Evolutionary conservation across 2,329 filamentous ascomycete species (phyloP).

Genomic region (Xylaria sp.): DNA sequence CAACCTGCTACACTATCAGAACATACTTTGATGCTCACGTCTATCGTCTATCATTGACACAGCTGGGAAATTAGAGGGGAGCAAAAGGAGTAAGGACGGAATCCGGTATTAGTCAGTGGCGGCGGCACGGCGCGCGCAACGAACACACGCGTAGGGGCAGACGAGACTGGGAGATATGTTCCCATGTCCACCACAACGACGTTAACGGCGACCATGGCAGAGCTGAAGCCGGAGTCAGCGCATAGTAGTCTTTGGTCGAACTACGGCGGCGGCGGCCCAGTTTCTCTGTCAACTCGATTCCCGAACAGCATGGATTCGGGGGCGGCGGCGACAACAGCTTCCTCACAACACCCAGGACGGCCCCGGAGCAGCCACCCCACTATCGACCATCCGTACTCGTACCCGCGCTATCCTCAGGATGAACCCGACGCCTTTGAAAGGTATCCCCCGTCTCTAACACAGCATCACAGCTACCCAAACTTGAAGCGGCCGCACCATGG

Average conservation of each 20-base stretch:
- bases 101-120: slow-evolving; percentile 29
- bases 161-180: slow-evolving; percentile 56
- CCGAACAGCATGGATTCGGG: slow-evolving; percentile 62
- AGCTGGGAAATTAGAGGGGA: slow-evolving; percentile 22
- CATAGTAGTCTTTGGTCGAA: slow-evolving; percentile 68
- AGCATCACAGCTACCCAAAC: slow-evolving; percentile 64
- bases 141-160: slow-evolving; percentile 33
- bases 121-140: slow-evolving; percentile 35
- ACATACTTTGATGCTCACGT: slow-evolving; percentile 19
- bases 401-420: slow-evolving; percentile 65
- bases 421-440: slow-evolving; percentile 65
- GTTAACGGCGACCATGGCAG: slow-evolving; percentile 71
- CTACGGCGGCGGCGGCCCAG: slow-evolving; percentile 62
- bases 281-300: slow-evolving; percentile 64
- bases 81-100: slow-evolving; percentile 19
- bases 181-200: slow-evolving; percentile 70
- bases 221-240: slow-evolving; percentile 68
- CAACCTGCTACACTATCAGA: slow-evolving; percentile 21
- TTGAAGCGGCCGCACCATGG: slow-evolving; percentile 66
- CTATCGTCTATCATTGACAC: slow-evolving; percentile 28
- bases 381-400: slow-evolving; percentile 64
- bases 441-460: slow-evolving; percentile 59
- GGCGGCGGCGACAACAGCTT: slow-evolving; percentile 57
- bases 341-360: slow-evolving; percentile 58
- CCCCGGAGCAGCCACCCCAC: slow-evolving; percentile 61